A percentile compares a stretch with the other conserved stretches of the same genome.
These are phyloP conservation scores for Chlorophyllum brunneum DNA, from an alignment of 768 basidiomycete genomes.

Conservation along the genomic window DNA sequence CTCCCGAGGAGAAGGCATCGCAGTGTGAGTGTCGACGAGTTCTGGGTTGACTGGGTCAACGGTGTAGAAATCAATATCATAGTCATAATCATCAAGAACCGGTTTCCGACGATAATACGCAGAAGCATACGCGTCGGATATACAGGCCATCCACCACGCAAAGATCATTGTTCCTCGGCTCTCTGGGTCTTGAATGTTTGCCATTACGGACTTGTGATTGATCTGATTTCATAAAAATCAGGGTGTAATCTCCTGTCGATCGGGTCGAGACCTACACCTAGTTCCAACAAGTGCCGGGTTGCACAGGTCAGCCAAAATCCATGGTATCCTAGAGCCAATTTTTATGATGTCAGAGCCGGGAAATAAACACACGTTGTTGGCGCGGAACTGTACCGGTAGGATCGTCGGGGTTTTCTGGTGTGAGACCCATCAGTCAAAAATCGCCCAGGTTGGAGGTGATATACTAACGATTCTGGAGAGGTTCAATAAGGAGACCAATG, in stretches of 20 bases:
- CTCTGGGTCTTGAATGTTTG: conserved; percentile 69
- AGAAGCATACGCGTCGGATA: conserved; percentile 79
- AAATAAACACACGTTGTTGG: conserved; percentile 7
- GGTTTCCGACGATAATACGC: conserved; percentile 86
- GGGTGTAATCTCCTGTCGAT: background rate
- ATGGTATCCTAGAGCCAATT: conserved; percentile 57
- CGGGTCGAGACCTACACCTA: conserved; percentile 50
- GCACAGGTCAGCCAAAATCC: conserved; percentile 81
- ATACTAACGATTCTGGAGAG: conserved; percentile 81
- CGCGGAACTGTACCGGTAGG: conserved; percentile 51
- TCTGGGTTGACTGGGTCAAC: conserved; percentile 57
- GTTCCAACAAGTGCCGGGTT: conserved; percentile 73
- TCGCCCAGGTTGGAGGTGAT: conserved; percentile 4
- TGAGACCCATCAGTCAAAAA: conserved; percentile 12
- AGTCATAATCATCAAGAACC: conserved; percentile 83
- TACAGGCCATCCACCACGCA: conserved; percentile 92
- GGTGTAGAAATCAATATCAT: conserved; percentile 86
- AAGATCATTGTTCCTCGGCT: conserved; percentile 83
- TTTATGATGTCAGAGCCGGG: conserved; percentile 11
- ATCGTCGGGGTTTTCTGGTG: conserved; percentile 67
- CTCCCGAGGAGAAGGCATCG: conserved; percentile 65
- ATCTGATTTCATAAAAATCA: conserved; percentile 42
- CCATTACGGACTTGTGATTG: conserved; percentile 79
- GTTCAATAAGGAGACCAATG: conserved; percentile 76
- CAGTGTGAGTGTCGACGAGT: conserved; percentile 37